Evolutionary conservation across 345 rosid genomes (phyloP).

Genomic region (Eucalyptus lansdowneana): DNA sequence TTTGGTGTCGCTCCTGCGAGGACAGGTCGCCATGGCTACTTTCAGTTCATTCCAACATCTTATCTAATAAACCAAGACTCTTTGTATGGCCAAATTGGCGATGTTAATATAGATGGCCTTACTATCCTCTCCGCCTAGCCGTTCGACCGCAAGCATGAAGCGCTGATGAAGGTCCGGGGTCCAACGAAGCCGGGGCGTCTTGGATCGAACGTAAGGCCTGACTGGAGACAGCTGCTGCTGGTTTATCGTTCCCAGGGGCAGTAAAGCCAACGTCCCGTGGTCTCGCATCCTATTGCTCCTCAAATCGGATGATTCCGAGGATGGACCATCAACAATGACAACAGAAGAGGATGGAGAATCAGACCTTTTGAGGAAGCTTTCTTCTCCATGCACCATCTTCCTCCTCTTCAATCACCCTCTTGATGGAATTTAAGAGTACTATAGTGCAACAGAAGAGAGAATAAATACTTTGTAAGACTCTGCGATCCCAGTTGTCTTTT

Average conservation of each 20-base stretch:
- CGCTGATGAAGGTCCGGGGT: conserved; percentile 45
- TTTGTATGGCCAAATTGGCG: neutral
- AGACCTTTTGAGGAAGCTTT: neutral
- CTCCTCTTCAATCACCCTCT: neutral
- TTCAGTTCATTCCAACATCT: neutral
- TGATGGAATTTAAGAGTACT: neutral
- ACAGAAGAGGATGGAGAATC: neutral
- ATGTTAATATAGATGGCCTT: neutral
- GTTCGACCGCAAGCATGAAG: conserved; percentile 56
- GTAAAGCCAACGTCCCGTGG: neutral
- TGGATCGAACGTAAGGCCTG: conserved; percentile 43
- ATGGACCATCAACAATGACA: neutral
- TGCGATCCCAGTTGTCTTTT: conserved; percentile 14
- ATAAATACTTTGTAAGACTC: conserved; percentile 23
- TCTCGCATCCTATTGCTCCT: neutral
- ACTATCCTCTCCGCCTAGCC: conserved; percentile 67
- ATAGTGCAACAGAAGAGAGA: neutral
- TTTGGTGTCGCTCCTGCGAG: conserved; percentile 60
- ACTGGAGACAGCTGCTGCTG: neutral
- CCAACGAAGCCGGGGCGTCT: conserved; percentile 54
- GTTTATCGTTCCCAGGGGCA: neutral
- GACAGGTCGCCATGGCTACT: neutral
- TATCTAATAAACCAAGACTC: neutral
- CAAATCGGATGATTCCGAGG: neutral
- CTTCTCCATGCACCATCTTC: neutral